Conservation (phyloP, 495 filamentous ascomycete genomes). For the Penicillium parvum region DNA sequence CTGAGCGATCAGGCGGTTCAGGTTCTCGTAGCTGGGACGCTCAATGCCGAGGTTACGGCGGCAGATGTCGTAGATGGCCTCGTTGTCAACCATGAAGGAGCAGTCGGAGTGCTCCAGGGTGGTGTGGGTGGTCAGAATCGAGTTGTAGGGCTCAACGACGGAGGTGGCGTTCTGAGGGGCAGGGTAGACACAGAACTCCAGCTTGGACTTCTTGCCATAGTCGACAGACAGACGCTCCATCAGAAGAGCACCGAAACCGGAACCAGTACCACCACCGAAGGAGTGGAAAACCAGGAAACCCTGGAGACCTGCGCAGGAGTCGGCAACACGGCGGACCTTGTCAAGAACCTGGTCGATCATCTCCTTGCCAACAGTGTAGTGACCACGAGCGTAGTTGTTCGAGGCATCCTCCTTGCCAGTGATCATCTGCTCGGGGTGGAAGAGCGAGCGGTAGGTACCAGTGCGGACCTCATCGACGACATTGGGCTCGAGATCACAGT, state of each 20-base stretch:
- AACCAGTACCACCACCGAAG: conserved; percentile 97
- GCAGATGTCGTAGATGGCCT: conserved; percentile 99
- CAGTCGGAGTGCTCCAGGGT: conserved; percentile 99
- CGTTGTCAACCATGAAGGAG: conserved; percentile 99
- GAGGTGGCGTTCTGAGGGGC: conserved; percentile 94
- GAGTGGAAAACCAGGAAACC: conserved; percentile 99
- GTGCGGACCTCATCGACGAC: conserved; percentile 99
- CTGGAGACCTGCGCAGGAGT: conserved; percentile 95
- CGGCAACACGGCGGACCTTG: conserved; percentile 91
- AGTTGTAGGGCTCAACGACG: conserved; percentile 99
- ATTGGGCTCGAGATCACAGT: conserved; percentile 99
- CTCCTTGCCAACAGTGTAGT: conserved; percentile 99
- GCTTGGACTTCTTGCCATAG: conserved; percentile 99
- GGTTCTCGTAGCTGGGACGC: conserved; percentile 94
- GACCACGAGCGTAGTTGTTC: conserved; percentile 98
- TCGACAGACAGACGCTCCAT: conserved; percentile 97
- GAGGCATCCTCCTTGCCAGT: conserved; percentile 99
- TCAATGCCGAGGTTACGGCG: conserved; percentile 94
- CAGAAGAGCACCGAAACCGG: conserved; percentile 94
- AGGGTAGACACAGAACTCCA: conserved; percentile 98
- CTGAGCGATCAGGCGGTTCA: conserved; percentile 97
- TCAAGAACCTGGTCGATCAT: conserved; percentile 95
- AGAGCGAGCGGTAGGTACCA: conserved; percentile 89
- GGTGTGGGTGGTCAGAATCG: conserved; percentile 96
- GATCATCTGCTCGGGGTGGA: conserved; percentile 99